Conservation (phyloP, 495 filamentous ascomycete species). For the Trichoderma virens region DNA sequence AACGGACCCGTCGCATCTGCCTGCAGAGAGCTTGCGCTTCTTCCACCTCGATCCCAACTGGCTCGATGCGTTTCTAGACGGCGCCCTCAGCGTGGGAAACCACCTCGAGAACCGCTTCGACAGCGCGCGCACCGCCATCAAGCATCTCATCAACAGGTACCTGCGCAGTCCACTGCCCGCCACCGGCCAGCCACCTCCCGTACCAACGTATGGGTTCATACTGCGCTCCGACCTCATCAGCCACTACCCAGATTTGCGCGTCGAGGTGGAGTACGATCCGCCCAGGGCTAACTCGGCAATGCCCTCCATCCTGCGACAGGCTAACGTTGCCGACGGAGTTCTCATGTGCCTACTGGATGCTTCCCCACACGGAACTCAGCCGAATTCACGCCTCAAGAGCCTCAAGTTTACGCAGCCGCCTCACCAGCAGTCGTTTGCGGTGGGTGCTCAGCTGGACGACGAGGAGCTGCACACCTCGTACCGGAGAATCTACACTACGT, state of each 20-base stretch:
- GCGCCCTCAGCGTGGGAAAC: constrained; percentile 37
- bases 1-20: constrained; percentile 28
- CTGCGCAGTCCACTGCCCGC: constrained; percentile 12
- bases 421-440: not conserved
- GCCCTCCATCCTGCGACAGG: not conserved
- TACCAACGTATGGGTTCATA: constrained; percentile 15
- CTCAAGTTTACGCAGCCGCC: not conserved
- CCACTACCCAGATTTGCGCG: not conserved
- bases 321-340: not conserved
- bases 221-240: constrained; percentile 2
- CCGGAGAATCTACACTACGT: too few species aligned
- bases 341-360: not conserved
- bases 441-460: too few species aligned
- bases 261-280: not conserved
- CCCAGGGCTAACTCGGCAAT: not conserved
- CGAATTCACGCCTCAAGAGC: not conserved
- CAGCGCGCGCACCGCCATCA: constrained; percentile 20
- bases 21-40: constrained; percentile 35
- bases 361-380: not conserved
- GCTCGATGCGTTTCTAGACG: constrained; percentile 39
- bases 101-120: constrained; percentile 21
- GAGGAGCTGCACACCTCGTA: too few species aligned
- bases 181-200: constrained; percentile 12
- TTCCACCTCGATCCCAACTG: constrained; percentile 40
- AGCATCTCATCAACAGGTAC: constrained; percentile 23